Base-by-base conservation (phyloP, 108 stramenopile genomes). In the Cylindrotheca closterium region DNA sequence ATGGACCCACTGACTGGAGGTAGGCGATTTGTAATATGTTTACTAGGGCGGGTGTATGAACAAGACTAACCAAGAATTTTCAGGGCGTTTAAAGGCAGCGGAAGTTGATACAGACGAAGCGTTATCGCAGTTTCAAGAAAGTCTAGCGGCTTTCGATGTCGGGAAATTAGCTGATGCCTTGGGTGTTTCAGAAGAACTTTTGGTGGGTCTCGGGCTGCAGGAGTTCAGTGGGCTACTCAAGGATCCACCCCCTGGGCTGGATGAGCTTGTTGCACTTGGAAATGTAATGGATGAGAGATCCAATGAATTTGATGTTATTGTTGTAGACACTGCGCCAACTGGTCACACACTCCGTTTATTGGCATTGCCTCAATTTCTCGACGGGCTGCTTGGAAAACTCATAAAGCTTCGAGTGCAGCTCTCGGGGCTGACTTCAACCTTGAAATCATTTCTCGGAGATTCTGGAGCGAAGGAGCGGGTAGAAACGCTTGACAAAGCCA, bases 191-290 rank as follows among this genome's bases (percentile, higher is more conserved):
- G 61, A 80, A 0, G 68, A 77, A 32, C 22, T 91, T 28, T 63
- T 94, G 50, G 79, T 87, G 63, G 74, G 85, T 21, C 65, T 94
- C 34, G 92, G 92, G 50, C 73, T 94, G 60, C 52, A 61, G 23
- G 89, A 94, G 75, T 80, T 96, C 30, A 79, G 80, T 55, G 67
- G 74, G n/a, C 47, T 96, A 21, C 71, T 97, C 53, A 73, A 85
- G 23, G 96, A 95, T 81, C 94, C 97, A 32, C 97, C 97, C 5
- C 97, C 97, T 1, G 97, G 97, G 32, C 74, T 97, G 21, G 97
- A 97, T 65, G 97, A 97, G 66, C 68, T 96, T 5, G 95, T 97
- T 30, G 95, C 94, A 1, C 58, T 97, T 21, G 70, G 89, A 10
- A 88, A 92, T 66, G 91, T 97, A 8, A 79, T 96, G 71, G 89